These are phyloP conservation scores for Centrapalus pauciflorus DNA, from an alignment of 129 eudicot genomes.

Conservation along the genomic window DNA sequence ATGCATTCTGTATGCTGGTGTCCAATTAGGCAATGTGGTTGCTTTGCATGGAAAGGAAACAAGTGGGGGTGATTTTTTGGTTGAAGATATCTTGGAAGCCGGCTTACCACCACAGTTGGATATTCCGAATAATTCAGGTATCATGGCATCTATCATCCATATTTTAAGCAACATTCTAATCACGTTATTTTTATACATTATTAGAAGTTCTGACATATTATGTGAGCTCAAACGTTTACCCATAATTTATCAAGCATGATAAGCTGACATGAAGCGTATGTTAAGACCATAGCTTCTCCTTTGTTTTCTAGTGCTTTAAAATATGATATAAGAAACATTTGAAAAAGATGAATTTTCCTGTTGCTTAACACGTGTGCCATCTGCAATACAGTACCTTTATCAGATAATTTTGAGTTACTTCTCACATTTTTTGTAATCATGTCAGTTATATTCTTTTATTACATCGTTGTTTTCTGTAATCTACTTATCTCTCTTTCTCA, in stretches of 20 bases:
- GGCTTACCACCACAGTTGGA: slow-evolving; percentile 80
- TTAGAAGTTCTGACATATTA: not conserved
- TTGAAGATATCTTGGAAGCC: slow-evolving; percentile 82
- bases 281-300: not conserved
- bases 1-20: slow-evolving; percentile 18
- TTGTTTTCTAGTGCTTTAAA: not conserved
- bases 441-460: not conserved
- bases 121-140: slow-evolving; percentile 59
- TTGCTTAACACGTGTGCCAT: not conserved
- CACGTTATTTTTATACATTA: not conserved
- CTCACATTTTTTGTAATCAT: not conserved
- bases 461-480: not conserved
- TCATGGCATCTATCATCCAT: not conserved
- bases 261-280: not conserved
- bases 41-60: slow-evolving; percentile 88
- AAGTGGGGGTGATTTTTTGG: slow-evolving; percentile 65
- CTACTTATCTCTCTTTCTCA: not conserved
- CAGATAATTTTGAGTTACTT: not conserved
- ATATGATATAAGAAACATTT: not conserved
- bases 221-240: not conserved
- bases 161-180: not conserved
- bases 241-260: not conserved
- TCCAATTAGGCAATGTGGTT: slow-evolving; percentile 64
- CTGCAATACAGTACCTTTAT: not conserved
- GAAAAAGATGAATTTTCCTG: not conserved